A percentile compares a stretch with the other conserved stretches of the same genome.
Evolutionary conservation across 495 filamentous ascomycete species (phyloP).

Genomic region (Penicillium bialowiezense): DNA sequence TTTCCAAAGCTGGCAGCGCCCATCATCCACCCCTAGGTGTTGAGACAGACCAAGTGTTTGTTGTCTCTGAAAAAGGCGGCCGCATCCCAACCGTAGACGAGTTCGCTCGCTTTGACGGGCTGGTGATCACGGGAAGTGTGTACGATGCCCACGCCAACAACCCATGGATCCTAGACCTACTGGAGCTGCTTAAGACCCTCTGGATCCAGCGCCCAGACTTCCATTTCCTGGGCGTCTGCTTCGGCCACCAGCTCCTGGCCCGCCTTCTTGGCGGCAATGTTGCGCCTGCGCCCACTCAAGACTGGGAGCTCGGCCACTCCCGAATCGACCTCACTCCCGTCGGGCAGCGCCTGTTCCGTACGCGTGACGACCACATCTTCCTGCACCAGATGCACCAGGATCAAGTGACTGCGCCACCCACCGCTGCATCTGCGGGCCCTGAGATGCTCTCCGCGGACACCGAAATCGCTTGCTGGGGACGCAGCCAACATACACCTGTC

Average conservation of each 20-base stretch:
- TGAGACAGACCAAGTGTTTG: slow-evolving; percentile 20
- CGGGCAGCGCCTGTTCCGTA: slow-evolving; percentile 18
- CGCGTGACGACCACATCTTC: slow-evolving; percentile 7
- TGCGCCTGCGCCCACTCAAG: slow-evolving; percentile 38
- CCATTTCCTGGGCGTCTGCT: slow-evolving; percentile 65
- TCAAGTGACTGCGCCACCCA: slow-evolving; percentile 12
- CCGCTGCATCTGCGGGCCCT: slow-evolving; percentile 8
- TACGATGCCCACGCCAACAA: slow-evolving; percentile 21
- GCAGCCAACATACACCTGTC: slow-evolving; percentile 19
- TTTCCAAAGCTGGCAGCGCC: slow-evolving; percentile 12
- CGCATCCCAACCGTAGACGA: slow-evolving; percentile 9
- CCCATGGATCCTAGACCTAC: slow-evolving; percentile 17
- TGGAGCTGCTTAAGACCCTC: slow-evolving; percentile 13
- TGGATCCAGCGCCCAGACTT: slow-evolving; percentile 17
- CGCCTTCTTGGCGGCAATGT: slow-evolving; percentile 52
- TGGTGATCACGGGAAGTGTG: slow-evolving; percentile 21
- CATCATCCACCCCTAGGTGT: slow-evolving; percentile 21
- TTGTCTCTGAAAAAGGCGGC: slow-evolving; percentile 19
- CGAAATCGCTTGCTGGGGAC: slow-evolving; percentile 15
- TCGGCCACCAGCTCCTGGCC: slow-evolving; percentile 85
- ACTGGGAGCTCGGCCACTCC: slow-evolving; percentile 23
- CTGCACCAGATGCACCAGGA: slow-evolving; percentile 26
- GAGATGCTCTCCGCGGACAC: slow-evolving; percentile 11
- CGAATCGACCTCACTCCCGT: slow-evolving; percentile 13
- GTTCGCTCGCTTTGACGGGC: slow-evolving; percentile 19